These are phyloP conservation scores for Lasiodiplodia sp. DNA, from an alignment of 2,329 filamentous ascomycete species.

Conservation along the genomic window DNA sequence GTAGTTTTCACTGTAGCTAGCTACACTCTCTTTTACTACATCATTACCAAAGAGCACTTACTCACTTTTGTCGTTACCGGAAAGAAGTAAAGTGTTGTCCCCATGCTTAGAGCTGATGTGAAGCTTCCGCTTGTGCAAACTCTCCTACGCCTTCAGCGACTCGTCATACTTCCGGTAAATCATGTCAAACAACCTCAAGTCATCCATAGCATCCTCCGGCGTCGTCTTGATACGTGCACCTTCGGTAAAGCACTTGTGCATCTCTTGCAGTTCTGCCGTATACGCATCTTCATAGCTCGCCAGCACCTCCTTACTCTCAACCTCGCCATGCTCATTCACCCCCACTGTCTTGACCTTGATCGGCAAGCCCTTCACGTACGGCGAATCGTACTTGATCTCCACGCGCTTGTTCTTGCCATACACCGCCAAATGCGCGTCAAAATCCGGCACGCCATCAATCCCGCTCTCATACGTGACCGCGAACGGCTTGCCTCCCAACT, in stretches of 20 bases:
- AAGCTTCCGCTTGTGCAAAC: neutral
- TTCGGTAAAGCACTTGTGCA: slow-evolving; percentile 46
- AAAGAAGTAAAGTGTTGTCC: no score
- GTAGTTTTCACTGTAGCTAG: no score
- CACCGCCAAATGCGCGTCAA: slow-evolving; percentile 62
- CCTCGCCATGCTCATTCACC: slow-evolving; percentile 44
- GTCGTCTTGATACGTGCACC: slow-evolving; percentile 44
- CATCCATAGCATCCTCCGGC: slow-evolving; percentile 45
- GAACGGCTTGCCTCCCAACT: slow-evolving; percentile 52
- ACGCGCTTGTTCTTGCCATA: slow-evolving; percentile 64
- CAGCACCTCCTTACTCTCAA: slow-evolving; percentile 39
- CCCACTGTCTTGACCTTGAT: slow-evolving; percentile 59
- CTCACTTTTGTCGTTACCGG: no score
- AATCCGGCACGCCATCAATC: slow-evolving; percentile 59
- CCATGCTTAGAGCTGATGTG: no score
- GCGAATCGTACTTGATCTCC: slow-evolving; percentile 63
- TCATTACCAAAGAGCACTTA: no score
- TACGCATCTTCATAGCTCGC: slow-evolving; percentile 50
- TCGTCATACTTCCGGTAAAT: slow-evolving; percentile 31
- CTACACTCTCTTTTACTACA: no score
- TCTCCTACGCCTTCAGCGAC: neutral
- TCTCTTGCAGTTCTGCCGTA: slow-evolving; percentile 44
- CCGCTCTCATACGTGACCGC: slow-evolving; percentile 66
- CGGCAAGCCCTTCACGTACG: slow-evolving; percentile 64
- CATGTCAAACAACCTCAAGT: slow-evolving; percentile 40